Evolutionary conservation across 176 grass and related monocot genomes (phyloP).

Genomic region (Leersia perrieri): DNA sequence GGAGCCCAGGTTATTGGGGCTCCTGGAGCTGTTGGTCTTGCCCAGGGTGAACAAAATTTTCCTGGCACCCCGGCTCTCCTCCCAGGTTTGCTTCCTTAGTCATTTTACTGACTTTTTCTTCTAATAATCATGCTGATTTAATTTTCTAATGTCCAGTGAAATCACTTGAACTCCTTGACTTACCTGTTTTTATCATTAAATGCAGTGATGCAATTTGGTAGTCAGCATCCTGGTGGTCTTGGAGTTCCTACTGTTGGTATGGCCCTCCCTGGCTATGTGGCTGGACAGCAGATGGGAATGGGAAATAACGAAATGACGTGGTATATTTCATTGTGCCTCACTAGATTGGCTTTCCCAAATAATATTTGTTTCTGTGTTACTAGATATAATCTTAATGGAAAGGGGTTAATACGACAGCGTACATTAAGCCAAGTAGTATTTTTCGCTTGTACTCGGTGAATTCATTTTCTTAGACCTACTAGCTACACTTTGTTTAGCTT

Average conservation of each 20-base stretch:
- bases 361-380: not conserved
- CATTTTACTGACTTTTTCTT: conserved; percentile 11
- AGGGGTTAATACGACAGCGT: not conserved
- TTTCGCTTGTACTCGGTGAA: not conserved
- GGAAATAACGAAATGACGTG: conserved; percentile 90
- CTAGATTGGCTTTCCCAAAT: not conserved
- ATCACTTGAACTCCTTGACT: not conserved
- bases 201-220: conserved; percentile 88
- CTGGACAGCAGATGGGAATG: conserved; percentile 88
- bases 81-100: conserved; percentile 64
- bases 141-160: conserved; percentile 4
- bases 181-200: conserved; percentile 16
- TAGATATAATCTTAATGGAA: not conserved
- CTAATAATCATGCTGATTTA: not conserved
- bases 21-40: conserved; percentile 55
- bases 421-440: not conserved
- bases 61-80: conserved; percentile 92
- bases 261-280: conserved; percentile 91
- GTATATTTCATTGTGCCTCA: conserved; percentile 45
- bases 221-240: conserved; percentile 70
- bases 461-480: conserved; percentile 7
- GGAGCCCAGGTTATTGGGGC: conserved; percentile 77
- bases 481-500: conserved; percentile 2
- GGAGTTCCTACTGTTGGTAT: conserved; percentile 88
- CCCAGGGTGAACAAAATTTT: conserved; percentile 82